phyloP scores from a whole-genome alignment of 2,329 filamentous ascomycete species.

The Mariannaea elegans region DNA sequence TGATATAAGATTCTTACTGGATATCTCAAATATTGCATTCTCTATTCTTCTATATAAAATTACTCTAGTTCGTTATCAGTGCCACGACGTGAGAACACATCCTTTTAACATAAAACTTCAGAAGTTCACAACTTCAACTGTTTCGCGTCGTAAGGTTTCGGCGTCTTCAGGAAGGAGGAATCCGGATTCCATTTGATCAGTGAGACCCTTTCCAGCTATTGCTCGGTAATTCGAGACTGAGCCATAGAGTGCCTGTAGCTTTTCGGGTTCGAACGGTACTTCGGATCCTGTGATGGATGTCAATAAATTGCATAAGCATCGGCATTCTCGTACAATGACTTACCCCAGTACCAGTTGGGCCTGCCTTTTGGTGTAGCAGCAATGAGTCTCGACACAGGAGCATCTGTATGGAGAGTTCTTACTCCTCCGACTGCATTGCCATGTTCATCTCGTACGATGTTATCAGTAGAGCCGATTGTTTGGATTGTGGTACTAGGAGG shows the following conservation, averaged over 20 bases:
- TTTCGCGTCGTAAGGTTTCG: conserved; percentile 14
- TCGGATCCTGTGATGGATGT: conserved; percentile 7
- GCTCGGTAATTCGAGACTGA: conserved; percentile 8
- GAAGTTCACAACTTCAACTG: conserved; percentile 10
- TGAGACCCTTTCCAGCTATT: conserved; percentile 1
- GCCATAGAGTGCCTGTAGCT: conserved; percentile 1
- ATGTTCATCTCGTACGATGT: conserved; percentile 27
- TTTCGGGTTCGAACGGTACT: conserved; percentile 1
- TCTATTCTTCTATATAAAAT: too few relatives aligned
- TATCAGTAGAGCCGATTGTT: conserved; percentile 14
- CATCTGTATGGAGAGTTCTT: conserved; percentile 24
- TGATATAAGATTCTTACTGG: too few relatives aligned
- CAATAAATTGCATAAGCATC: background rate
- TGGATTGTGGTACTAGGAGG: conserved; percentile 14
- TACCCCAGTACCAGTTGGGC: conserved; percentile 31
- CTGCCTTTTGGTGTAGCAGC: conserved; percentile 30
- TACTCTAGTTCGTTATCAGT: too few relatives aligned
- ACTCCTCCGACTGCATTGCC: conserved; percentile 29
- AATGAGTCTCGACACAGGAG: conserved; percentile 22
- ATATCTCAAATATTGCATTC: too few relatives aligned
- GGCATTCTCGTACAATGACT: background rate
- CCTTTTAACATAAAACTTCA: background rate
- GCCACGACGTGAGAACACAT: too few relatives aligned
- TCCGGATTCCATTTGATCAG: background rate
- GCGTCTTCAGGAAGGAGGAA: conserved; percentile 11